Evolutionary conservation across 129 eudicot species (phyloP).

Genomic region (Gnaphalium uliginosum): DNA sequence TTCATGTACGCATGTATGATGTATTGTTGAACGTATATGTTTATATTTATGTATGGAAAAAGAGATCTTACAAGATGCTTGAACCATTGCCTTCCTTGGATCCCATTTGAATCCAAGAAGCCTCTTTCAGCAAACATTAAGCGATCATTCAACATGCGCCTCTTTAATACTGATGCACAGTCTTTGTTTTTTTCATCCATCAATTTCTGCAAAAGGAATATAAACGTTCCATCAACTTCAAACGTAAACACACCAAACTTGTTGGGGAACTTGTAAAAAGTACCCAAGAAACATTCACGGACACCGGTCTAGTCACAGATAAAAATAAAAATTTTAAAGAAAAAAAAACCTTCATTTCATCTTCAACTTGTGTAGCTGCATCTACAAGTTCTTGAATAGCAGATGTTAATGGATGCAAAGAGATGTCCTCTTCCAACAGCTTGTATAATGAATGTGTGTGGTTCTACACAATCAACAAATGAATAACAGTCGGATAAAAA

Average conservation of each 20-base stretch:
- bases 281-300: neutral
- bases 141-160: constrained; percentile 71
- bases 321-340: neutral
- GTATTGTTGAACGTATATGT: neutral
- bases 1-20: neutral
- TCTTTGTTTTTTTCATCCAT: constrained; percentile 40
- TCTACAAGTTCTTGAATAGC: constrained; percentile 60
- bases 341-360: constrained; percentile 64
- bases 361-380: constrained; percentile 61
- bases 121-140: constrained; percentile 91
- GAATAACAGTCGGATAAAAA: neutral
- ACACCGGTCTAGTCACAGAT: neutral
- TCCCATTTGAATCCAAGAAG: constrained; percentile 77
- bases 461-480: constrained; percentile 42
- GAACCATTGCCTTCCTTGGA: constrained; percentile 72
- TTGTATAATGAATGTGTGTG: constrained; percentile 44
- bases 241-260: neutral
- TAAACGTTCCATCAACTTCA: neutral
- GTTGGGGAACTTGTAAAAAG: neutral
- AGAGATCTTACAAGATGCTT: constrained; percentile 77
- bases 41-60: neutral
- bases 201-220: constrained; percentile 50
- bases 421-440: constrained; percentile 45
- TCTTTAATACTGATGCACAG: constrained; percentile 39
- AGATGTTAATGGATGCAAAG: constrained; percentile 59